A percentile compares a stretch with the other conserved stretches of the same genome.
Conservation (phyloP, 805 yeast species). For the Candida xyloterini region DNA sequence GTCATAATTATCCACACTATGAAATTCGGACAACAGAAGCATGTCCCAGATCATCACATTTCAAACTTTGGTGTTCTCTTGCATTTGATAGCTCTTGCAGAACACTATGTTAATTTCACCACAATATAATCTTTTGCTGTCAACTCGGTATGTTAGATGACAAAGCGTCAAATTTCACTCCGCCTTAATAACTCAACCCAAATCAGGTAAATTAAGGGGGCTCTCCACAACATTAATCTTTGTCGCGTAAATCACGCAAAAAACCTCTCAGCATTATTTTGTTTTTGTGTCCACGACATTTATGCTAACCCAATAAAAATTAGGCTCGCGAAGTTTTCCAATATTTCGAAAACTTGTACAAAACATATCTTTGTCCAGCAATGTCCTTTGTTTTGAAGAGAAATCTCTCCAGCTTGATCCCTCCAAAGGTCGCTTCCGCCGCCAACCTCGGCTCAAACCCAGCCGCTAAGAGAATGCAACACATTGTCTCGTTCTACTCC, state of each 20-base stretch:
- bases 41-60: slow-evolving; percentile 1
- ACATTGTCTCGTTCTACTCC: slow-evolving; percentile 93
- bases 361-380: slow-evolving; percentile 28
- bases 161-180: background rate
- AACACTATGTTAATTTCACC: background rate
- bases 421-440: slow-evolving; percentile 98
- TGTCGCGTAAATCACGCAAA: background rate
- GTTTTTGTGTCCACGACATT: slow-evolving; percentile 1
- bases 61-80: background rate
- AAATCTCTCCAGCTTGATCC: slow-evolving; percentile 90
- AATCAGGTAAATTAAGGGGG: background rate
- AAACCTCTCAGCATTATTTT: too few species aligned
- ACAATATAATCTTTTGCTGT: background rate
- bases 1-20: background rate
- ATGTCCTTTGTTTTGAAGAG: slow-evolving; percentile 89
- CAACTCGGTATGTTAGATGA: background rate
- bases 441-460: slow-evolving; percentile 93
- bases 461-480: slow-evolving; percentile 93
- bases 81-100: background rate
- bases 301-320: slow-evolving; percentile 11
- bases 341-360: slow-evolving; percentile 5
- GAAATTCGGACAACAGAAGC: slow-evolving; percentile 2
- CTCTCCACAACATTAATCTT: background rate
- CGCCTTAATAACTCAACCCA: background rate
- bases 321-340: slow-evolving; percentile 5